Conservation (phyloP, 2,329 filamentous ascomycete genomes). For the Monosporascus sp. region DNA sequence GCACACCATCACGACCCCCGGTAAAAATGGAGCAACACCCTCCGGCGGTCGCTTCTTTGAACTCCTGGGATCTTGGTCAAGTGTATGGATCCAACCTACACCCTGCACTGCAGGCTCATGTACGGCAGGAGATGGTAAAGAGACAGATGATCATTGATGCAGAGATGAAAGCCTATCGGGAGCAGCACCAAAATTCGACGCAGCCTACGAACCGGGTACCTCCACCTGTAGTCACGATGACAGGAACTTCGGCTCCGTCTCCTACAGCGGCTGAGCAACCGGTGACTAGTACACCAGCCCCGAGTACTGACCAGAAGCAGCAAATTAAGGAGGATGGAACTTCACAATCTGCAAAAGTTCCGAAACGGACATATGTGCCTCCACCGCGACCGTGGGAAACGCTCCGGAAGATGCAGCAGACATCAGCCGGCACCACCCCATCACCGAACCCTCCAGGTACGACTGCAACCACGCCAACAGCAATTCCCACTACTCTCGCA, state of each 20-base stretch:
- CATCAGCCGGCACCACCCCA: conserved; percentile 1
- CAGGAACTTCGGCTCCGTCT: neutral
- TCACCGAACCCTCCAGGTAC: neutral
- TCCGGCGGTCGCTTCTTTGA: neutral
- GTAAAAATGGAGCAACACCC: conserved; percentile 4
- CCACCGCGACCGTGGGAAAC: conserved; percentile 27
- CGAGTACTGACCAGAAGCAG: neutral
- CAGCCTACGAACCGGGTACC: neutral
- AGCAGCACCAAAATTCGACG: neutral
- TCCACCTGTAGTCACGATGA: neutral
- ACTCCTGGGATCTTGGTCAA: conserved; percentile 8
- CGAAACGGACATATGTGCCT: conserved; percentile 24
- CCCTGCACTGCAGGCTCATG: conserved; percentile 26
- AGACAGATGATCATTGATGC: conserved; percentile 11
- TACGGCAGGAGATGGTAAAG: conserved; percentile 24
- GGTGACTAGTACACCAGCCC: conserved; percentile 1
- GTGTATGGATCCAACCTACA: conserved; percentile 18
- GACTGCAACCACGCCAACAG: neutral
- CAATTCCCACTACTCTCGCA: neutral
- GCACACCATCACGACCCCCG: conserved; percentile 1
- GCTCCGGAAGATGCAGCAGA: conserved; percentile 16
- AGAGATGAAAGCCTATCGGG: neutral
- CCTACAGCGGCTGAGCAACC: neutral
- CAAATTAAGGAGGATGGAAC: neutral
- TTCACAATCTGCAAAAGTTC: conserved; percentile 5